phyloP scores from a whole-genome alignment of 768 basidiomycete species.

The Lentinula lateritia region DNA sequence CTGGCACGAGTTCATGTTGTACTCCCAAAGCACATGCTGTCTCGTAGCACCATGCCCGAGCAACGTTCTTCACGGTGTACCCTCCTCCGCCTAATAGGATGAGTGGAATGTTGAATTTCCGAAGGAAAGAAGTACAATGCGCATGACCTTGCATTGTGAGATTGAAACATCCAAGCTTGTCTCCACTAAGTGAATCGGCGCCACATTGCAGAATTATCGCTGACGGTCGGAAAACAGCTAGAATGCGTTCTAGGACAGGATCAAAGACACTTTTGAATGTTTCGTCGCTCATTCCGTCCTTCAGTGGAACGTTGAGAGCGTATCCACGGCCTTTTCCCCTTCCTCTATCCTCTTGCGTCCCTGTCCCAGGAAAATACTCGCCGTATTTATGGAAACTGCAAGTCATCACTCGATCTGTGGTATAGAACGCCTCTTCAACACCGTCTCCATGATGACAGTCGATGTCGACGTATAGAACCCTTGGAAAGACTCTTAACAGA shows the following conservation, averaged over 20 bases:
- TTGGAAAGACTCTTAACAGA: slow-evolving; percentile 75
- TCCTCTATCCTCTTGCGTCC: slow-evolving; percentile 81
- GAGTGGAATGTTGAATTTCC: slow-evolving; percentile 76
- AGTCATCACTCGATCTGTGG: slow-evolving; percentile 95
- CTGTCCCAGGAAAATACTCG: slow-evolving; percentile 84
- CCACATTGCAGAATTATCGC: slow-evolving; percentile 94
- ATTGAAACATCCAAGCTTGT: slow-evolving; percentile 96
- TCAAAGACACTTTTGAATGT: slow-evolving; percentile 85
- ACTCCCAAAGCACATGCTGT: slow-evolving; percentile 92
- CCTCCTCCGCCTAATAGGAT: slow-evolving; percentile 94
- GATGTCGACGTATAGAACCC: slow-evolving; percentile 96
- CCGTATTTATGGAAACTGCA: slow-evolving; percentile 97
- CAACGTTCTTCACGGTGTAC: slow-evolving; percentile 96
- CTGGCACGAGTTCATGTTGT: slow-evolving; percentile 63
- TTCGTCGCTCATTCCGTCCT: slow-evolving; percentile 92
- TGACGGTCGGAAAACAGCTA: slow-evolving; percentile 84
- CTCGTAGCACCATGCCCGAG: slow-evolving; percentile 93
- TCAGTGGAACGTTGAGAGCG: slow-evolving; percentile 87
- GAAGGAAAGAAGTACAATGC: slow-evolving; percentile 82
- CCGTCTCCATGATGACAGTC: slow-evolving; percentile 99
- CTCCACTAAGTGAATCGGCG: slow-evolving; percentile 90
- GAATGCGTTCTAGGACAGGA: slow-evolving; percentile 79
- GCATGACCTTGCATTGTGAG: slow-evolving; percentile 94
- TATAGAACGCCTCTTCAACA: slow-evolving; percentile 98
- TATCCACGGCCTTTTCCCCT: slow-evolving; percentile 82